Evolutionary conservation across 306 rosid genomes (phyloP), one percentile per base, ranked within the genome.

Genomic region (Nissolia schottii): DNA sequence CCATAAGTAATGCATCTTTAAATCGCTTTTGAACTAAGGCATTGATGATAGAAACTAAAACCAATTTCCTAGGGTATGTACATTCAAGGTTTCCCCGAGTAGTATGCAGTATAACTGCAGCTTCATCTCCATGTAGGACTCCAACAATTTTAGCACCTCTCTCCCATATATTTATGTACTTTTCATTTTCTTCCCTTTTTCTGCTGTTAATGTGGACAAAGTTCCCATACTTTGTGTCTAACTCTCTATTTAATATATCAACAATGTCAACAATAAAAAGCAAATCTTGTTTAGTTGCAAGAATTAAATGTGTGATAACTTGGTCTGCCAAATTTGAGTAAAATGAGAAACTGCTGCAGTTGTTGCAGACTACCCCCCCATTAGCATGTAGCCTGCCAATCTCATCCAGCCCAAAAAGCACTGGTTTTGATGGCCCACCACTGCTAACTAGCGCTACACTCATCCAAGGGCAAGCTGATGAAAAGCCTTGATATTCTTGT

Each of bases 21-120:
- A 89, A 94, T 60, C 96, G 96, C 77, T 76, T 82, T 75, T 86
- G 95, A 64, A 77, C 75, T 77, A 94, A 79, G 77, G 97, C 97
- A 82, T 87, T 89, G 58, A 85, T 70, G 59, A 91, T 88, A 70
- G 96, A 94, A 69, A 85, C 88, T 18, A 94, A 71, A 71, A 91
- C 96, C 87, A 94, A 82, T 76, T 94, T 94, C 74, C 99, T 87
- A 24, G 97, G 99, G 69, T 85, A 91, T 76, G 87, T 65, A 79
- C 93, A 91, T 79, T 94, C 99, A 9, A 94, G 82, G 82, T 94
- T 94, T 72, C 99, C 99, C 64, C 97, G 85, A 63, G 81, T 62
- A 35, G 96, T 92, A 82, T 91, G 97, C 72, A 94, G 55, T 70
- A 94, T 80, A 43, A 87, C 77, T 37, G 93, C 89, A 68, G 97